Conservation (phyloP, 2,329 filamentous ascomycete genomes). For the Lizonia empirigonia region DNA sequence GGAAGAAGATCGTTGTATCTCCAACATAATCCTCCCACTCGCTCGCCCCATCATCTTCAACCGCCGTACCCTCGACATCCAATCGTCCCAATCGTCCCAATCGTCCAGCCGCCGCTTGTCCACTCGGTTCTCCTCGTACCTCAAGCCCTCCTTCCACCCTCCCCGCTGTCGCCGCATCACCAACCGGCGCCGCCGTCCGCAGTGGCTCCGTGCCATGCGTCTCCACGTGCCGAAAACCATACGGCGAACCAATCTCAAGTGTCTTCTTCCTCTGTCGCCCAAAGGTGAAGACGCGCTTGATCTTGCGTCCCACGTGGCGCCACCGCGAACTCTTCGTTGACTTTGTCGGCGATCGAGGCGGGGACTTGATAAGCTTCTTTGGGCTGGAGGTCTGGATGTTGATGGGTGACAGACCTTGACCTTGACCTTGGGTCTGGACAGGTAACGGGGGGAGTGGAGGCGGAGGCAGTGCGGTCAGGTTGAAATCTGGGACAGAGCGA, state of each 20-base stretch:
- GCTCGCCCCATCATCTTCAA: background rate
- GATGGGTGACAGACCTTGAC: background rate
- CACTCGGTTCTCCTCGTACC: background rate
- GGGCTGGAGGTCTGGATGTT: background rate
- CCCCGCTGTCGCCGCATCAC: background rate
- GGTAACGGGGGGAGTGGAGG: background rate
- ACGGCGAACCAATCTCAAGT: background rate
- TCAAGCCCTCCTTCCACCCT: background rate
- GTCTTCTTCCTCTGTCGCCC: background rate
- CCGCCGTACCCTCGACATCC: constrained; percentile 1
- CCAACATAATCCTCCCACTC: constrained; percentile 3
- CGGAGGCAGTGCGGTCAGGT: constrained; percentile 4
- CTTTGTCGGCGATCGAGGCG: background rate
- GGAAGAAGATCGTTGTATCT: background rate
- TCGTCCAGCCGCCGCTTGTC: background rate
- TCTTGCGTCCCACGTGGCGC: background rate
- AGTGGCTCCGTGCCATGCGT: background rate
- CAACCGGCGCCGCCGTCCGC: background rate
- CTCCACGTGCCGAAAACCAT: background rate
- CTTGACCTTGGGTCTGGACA: too few species aligned
- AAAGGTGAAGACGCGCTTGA: constrained; percentile 6
- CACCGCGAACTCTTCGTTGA: background rate
- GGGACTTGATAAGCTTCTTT: background rate
- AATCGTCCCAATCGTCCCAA: background rate
- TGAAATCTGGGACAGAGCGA: background rate